Conservation (phyloP, 768 basidiomycete genomes). For the Xerocomus spinulosus region DNA sequence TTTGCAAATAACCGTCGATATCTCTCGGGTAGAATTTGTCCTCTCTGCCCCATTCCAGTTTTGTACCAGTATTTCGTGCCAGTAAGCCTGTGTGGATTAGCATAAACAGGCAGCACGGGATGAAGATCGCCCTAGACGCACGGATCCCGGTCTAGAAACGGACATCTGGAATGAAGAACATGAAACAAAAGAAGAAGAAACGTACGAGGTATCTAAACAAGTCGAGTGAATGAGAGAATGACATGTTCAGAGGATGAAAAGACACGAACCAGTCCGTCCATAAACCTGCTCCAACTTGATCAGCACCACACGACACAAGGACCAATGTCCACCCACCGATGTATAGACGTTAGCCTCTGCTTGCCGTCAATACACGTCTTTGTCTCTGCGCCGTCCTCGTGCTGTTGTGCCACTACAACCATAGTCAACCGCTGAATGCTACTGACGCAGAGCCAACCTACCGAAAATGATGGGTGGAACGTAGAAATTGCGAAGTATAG, state of each 20-base stretch:
- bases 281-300: conserved; percentile 42
- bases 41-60: conserved; percentile 15
- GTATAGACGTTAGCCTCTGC: conserved; percentile 72
- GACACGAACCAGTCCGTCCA: conserved; percentile 60
- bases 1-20: conserved; percentile 59
- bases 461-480: conserved; percentile 78
- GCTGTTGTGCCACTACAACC: conserved; percentile 41
- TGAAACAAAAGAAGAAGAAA: not conserved
- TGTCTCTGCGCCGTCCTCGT: conserved; percentile 60
- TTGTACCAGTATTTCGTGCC: conserved; percentile 55
- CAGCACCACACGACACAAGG: not conserved
- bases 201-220: conserved; percentile 53
- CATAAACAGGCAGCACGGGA: not conserved
- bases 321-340: conserved; percentile 42
- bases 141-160: conserved; percentile 40
- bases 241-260: not conserved
- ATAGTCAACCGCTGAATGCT: not conserved
- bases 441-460: conserved; percentile 20
- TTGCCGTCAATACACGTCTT: conserved; percentile 79
- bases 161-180: not conserved
- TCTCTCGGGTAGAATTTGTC: conserved; percentile 46
- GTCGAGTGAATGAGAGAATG: conserved; percentile 6
- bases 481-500: conserved; percentile 73
- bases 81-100: conserved; percentile 4
- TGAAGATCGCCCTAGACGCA: conserved; percentile 26